phyloP scores from a whole-genome alignment of 257 asterid species.

The Eucommia ulmoides region DNA sequence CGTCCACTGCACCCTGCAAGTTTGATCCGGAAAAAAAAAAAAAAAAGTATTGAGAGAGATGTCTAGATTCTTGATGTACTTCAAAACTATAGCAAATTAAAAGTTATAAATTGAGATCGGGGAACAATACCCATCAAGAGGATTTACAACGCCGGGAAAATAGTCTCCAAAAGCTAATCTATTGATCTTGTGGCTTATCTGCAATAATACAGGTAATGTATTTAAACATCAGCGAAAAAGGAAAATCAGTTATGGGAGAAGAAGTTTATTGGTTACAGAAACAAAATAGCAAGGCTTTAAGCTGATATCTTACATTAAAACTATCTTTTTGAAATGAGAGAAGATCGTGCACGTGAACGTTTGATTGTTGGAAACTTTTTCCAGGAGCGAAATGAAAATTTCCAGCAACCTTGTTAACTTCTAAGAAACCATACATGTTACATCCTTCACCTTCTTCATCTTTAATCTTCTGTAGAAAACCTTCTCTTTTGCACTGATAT shows the following conservation, averaged over 20 bases:
- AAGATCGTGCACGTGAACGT: slow-evolving; percentile 81
- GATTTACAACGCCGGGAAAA: slow-evolving; percentile 91
- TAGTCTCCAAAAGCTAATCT: slow-evolving; percentile 78
- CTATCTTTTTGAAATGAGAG: slow-evolving; percentile 90
- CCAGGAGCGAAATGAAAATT: slow-evolving; percentile 99
- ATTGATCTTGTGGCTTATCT: slow-evolving; percentile 90
- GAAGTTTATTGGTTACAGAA: neutral
- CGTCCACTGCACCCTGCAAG: slow-evolving; percentile 54
- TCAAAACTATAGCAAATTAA: slow-evolving; percentile 4
- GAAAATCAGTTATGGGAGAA: no score
- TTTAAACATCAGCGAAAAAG: neutral
- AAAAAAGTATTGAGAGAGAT: slow-evolving; percentile 11
- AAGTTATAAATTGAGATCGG: slow-evolving; percentile 4
- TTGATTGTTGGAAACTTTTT: slow-evolving; percentile 92
- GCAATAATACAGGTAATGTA: slow-evolving; percentile 12
- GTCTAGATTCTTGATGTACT: neutral
- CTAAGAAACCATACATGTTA: slow-evolving; percentile 82
- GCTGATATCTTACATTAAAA: slow-evolving; percentile 59
- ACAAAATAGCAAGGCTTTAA: slow-evolving; percentile 7
- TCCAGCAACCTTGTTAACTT: slow-evolving; percentile 92
- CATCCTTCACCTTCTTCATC: slow-evolving; percentile 98
- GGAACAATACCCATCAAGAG: slow-evolving; percentile 74
- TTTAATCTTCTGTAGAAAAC: slow-evolving; percentile 84
- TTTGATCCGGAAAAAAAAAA: neutral
- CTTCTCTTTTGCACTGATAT: slow-evolving; percentile 90